Evolutionary conservation across 495 filamentous ascomycete genomes (phyloP), one percentile per base, ranked within the genome.

Genomic region (Penicillium coffeae): DNA sequence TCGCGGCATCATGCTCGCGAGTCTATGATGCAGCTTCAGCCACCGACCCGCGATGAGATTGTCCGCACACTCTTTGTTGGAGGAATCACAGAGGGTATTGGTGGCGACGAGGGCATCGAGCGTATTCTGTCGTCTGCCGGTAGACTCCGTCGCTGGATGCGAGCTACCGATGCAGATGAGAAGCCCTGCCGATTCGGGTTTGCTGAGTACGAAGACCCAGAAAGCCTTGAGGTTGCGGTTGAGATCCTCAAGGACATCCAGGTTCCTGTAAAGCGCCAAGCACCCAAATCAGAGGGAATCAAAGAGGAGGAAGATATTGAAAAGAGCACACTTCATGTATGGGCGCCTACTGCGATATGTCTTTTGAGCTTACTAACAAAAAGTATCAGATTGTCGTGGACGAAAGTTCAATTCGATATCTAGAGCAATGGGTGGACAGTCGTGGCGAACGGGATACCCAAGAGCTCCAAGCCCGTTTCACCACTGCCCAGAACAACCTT

Each of bases 101-200:
- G 87, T 33, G 83, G 85, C 32, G 90, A 96, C 62, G 86, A 89
- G 19, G 86, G 84, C 40, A 74, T 96, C 48, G 89, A 99, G 73
- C 79, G 77, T 36, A 83, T 99, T 36, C 71, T 99, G 30, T 71
- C 79, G 36, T 79, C 83, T 48, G 89, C 87, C 3, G 94, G 90
- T 18, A 84, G 76, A 66, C 68, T 97, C 32, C 79, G 85, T 36
- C 84, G 88, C 45, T 99, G 92, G 92, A 88, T 87, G 43, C 76
- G 89, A 60, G 86, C 85, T 20, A 85, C 82, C 22, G 83, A 93
- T 68, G 84, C 87, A 25, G 85, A 94, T 54, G 82, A 86, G 41
- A 95, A 94, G 73, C 81, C 83, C 38, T 88, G 85, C 63, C 82
- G 83, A 45, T 97, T 97, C 72, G 94, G 93, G 32, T 97, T 99